Percentiles rank a stretch among this genome's conserved stretches.
These are phyloP conservation scores for Tricholomella constricta DNA, from an alignment of 768 basidiomycete genomes.

Conservation along the genomic window DNA sequence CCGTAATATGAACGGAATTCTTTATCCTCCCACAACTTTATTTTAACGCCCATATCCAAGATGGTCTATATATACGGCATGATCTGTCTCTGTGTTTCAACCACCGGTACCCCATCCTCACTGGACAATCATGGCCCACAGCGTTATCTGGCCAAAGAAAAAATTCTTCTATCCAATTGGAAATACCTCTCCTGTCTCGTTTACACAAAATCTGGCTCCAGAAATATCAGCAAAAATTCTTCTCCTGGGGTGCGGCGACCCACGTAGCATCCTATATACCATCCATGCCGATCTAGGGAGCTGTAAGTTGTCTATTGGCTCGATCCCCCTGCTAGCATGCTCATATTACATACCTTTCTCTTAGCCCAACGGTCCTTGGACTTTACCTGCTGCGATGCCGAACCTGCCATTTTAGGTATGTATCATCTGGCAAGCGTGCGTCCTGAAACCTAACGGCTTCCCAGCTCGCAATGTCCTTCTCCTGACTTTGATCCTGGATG, in stretches of 20 bases:
- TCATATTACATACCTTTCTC: not conserved
- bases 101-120: not conserved
- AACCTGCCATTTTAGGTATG: constrained; percentile 48
- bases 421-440: not conserved
- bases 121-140: constrained; percentile 41
- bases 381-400: constrained; percentile 53
- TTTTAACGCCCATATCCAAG: too few relatives aligned
- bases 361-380: constrained; percentile 28
- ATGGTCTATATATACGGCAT: too few relatives aligned
- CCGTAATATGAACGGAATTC: too few relatives aligned
- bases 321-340: not conserved
- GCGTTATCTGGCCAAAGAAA: constrained; percentile 43
- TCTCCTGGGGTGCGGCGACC: constrained; percentile 60
- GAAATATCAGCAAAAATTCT: constrained; percentile 50
- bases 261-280: constrained; percentile 55
- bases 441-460: too few relatives aligned
- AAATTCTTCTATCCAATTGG: constrained; percentile 60
- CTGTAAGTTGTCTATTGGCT: too few relatives aligned
- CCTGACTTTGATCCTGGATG: constrained; percentile 43
- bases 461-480: constrained; percentile 53
- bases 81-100: too few relatives aligned
- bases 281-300: constrained; percentile 27
- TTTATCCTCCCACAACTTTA: too few relatives aligned
- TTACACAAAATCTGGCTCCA: constrained; percentile 49
- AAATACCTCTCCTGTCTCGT: constrained; percentile 54